Conservation (phyloP, 2,329 filamentous ascomycete genomes). For the Lecanicillium sp. region DNA sequence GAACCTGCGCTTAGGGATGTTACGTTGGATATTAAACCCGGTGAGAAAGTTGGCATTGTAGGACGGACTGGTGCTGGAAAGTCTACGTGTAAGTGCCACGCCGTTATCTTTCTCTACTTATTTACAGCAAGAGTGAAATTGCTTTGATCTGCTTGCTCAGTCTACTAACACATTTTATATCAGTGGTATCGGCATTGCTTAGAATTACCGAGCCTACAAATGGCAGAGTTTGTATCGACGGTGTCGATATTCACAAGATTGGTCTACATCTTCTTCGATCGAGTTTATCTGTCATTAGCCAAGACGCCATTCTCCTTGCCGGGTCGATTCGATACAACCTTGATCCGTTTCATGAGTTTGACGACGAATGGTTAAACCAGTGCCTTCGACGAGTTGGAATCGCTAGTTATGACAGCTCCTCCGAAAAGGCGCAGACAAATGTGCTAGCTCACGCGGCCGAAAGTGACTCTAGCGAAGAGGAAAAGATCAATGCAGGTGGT, state of each 20-base stretch:
- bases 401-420: slow-evolving; percentile 49
- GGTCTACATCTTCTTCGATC: slow-evolving; percentile 69
- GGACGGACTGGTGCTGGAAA: slow-evolving; percentile 79
- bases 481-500: no score
- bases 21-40: slow-evolving; percentile 62
- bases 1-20: slow-evolving; percentile 66
- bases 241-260: slow-evolving; percentile 61
- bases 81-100: no score
- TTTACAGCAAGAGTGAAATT: no score
- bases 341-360: slow-evolving; percentile 73
- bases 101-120: no score
- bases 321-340: slow-evolving; percentile 74
- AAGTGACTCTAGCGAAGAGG: slow-evolving; percentile 62
- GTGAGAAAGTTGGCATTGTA: slow-evolving; percentile 74
- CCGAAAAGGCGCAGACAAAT: no score
- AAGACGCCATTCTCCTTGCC: slow-evolving; percentile 75
- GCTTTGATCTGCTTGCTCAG: no score
- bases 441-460: no score
- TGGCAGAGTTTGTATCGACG: slow-evolving; percentile 57
- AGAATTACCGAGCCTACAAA: slow-evolving; percentile 59
- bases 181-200: slow-evolving; percentile 77
- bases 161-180: no score
- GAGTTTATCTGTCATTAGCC: slow-evolving; percentile 72
- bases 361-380: slow-evolving; percentile 68
- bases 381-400: slow-evolving; percentile 71